A percentile compares a stretch with the other conserved stretches of the same genome.
These are phyloP conservation scores for Acacia concinna DNA, from an alignment of 331 rosid genomes.

Conservation along the genomic window DNA sequence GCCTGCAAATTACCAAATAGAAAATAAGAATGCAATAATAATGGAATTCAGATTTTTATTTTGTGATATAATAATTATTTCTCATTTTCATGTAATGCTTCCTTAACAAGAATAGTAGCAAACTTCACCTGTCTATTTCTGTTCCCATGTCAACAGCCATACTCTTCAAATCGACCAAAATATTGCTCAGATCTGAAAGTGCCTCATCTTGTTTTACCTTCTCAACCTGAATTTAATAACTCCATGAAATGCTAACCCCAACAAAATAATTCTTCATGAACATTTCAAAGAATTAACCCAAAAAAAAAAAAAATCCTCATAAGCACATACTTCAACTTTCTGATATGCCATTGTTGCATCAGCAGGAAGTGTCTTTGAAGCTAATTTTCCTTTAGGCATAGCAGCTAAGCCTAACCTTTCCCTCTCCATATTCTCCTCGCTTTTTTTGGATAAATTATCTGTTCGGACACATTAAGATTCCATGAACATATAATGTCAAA, in stretches of 20 bases:
- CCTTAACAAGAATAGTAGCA: background rate
- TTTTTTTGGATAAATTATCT: background rate
- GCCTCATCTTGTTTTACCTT: background rate
- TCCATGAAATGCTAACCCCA: background rate
- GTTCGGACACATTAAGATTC: background rate
- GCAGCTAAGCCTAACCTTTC: background rate
- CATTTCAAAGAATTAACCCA: background rate
- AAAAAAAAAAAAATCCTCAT: background rate
- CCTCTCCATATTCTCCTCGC: background rate
- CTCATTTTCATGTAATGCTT: background rate
- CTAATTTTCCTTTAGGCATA: background rate
- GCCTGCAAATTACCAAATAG: background rate
- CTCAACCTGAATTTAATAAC: conserved; percentile 2
- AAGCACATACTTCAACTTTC: background rate
- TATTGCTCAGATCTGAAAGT: conserved; percentile 2
- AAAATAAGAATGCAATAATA: background rate
- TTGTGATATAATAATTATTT: background rate
- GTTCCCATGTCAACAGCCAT: conserved; percentile 4
- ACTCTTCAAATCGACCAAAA: background rate
- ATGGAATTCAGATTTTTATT: background rate
- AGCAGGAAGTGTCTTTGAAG: background rate
- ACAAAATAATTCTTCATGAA: background rate
- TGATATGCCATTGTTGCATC: background rate
- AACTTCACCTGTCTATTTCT: background rate
- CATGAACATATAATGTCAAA: background rate